phyloP scores from a whole-genome alignment of 2,329 filamentous ascomycete genomes.

The Verticillium nonalfalfae region DNA sequence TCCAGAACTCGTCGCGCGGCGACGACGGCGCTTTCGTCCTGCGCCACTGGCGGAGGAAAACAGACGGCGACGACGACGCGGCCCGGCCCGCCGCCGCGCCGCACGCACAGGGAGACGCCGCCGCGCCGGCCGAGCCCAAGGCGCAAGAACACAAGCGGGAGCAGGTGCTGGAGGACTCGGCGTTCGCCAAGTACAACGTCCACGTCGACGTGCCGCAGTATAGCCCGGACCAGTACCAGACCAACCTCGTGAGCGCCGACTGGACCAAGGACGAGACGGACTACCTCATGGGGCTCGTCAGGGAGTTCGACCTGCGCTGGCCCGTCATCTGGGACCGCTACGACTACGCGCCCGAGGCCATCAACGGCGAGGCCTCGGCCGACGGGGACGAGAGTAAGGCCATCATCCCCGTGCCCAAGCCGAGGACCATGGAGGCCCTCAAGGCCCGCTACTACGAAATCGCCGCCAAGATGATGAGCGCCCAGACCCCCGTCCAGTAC shows the following conservation, averaged over 20 bases:
- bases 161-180: constrained; percentile 45
- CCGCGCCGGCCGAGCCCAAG: too few relatives aligned
- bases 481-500: constrained; percentile 71
- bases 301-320: constrained; percentile 84
- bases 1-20: constrained; percentile 68
- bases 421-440: constrained; percentile 77
- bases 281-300: constrained; percentile 71
- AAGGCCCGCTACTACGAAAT: constrained; percentile 89
- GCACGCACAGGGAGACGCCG: constrained; percentile 15
- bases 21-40: constrained; percentile 60
- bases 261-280: constrained; percentile 95
- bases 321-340: constrained; percentile 89
- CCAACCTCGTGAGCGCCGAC: constrained; percentile 63
- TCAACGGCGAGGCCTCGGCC: constrained; percentile 36
- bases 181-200: constrained; percentile 85
- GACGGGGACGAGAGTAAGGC: constrained; percentile 44
- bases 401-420: constrained; percentile 44
- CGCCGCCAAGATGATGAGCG: constrained; percentile 73
- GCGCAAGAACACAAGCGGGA: constrained; percentile 4
- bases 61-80: constrained; percentile 24
- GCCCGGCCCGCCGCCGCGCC: constrained; percentile 5
- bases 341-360: constrained; percentile 54
- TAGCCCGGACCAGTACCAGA: constrained; percentile 78
- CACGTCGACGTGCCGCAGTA: constrained; percentile 73
- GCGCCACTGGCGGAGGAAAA: constrained; percentile 73